These are phyloP conservation scores for Amanita inopinata DNA, from an alignment of 768 basidiomycete genomes.

Conservation along the genomic window DNA sequence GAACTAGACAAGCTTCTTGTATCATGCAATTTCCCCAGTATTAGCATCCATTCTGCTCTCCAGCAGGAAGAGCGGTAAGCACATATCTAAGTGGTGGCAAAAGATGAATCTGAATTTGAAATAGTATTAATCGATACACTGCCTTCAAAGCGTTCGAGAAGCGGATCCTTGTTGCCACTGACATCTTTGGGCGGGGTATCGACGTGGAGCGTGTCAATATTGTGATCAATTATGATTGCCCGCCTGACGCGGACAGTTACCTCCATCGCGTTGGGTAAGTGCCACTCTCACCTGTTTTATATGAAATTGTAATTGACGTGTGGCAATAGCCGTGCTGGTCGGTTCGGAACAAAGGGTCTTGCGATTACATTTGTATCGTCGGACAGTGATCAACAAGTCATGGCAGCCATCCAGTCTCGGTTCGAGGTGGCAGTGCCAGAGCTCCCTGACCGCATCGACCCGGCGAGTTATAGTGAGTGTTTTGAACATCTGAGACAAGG, in stretches of 20 bases:
- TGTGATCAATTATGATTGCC: conserved; percentile 98
- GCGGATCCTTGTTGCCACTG: conserved; percentile 96
- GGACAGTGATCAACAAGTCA: conserved; percentile 88
- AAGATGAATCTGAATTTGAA: conserved; percentile 9
- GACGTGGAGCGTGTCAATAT: conserved; percentile 99
- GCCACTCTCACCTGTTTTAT: background rate
- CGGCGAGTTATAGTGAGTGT: conserved; percentile 87
- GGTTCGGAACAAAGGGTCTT: conserved; percentile 98
- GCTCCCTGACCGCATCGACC: conserved; percentile 88
- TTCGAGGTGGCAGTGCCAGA: conserved; percentile 98
- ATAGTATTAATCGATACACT: conserved; percentile 87
- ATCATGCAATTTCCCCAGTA: conserved; percentile 97
- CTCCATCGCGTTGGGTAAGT: conserved; percentile 92
- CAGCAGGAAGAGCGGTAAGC: conserved; percentile 94
- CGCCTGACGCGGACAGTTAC: conserved; percentile 95
- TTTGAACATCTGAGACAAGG: background rate
- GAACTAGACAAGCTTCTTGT: conserved; percentile 93
- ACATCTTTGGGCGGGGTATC: conserved; percentile 98
- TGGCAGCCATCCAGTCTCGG: conserved; percentile 88
- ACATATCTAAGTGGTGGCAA: conserved; percentile 7
- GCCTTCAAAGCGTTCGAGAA: conserved; percentile 99
- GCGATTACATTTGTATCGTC: conserved; percentile 95
- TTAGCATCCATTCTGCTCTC: conserved; percentile 92
- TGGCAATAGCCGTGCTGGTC: conserved; percentile 88
- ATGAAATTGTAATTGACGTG: background rate